Percentiles rank a stretch among this genome's conserved stretches.
phyloP scores from a whole-genome alignment of 129 eudicot genomes.

The Smallanthus sonchifolius region DNA sequence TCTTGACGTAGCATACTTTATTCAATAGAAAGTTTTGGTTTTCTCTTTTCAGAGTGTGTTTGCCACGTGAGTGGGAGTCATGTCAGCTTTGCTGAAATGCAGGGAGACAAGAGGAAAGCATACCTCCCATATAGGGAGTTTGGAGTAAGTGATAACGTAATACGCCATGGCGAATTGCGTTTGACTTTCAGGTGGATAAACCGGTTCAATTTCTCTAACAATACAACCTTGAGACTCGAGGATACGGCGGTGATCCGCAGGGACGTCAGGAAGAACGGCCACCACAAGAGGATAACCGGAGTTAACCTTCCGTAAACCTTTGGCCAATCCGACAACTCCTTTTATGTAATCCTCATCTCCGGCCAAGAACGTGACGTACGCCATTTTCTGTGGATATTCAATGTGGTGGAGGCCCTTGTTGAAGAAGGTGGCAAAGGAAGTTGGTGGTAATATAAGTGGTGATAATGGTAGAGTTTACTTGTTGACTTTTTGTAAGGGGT shows the following conservation, averaged over 20 bases:
- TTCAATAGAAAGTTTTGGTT: too few relatives aligned
- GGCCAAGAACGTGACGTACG: constrained; percentile 68
- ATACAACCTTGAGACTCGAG: constrained; percentile 60
- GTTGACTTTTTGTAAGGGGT: too few relatives aligned
- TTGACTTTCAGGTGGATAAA: constrained; percentile 53
- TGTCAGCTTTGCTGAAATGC: too few relatives aligned
- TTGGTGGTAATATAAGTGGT: too few relatives aligned
- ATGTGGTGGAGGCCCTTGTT: constrained; percentile 17
- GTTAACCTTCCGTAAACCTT: constrained; percentile 53
- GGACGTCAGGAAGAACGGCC: constrained; percentile 68
- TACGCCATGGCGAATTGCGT: constrained; percentile 72
- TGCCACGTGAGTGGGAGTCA: too few relatives aligned
- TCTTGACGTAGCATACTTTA: too few relatives aligned
- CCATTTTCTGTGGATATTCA: constrained; percentile 13
- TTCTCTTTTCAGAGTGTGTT: too few relatives aligned
- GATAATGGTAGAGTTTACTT: too few relatives aligned
- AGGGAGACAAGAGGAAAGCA: not conserved
- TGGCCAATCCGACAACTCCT: constrained; percentile 69
- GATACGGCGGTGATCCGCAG: constrained; percentile 53
- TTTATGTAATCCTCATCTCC: constrained; percentile 71
- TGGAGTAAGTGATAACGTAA: constrained; percentile 78
- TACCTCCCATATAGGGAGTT: constrained; percentile 79
- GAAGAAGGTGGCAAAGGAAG: not conserved
- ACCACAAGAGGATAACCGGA: constrained; percentile 63
- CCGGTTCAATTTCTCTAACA: constrained; percentile 55